Conservation (phyloP, 2,329 filamentous ascomycete species). For the Pyrenophora teres region DNA sequence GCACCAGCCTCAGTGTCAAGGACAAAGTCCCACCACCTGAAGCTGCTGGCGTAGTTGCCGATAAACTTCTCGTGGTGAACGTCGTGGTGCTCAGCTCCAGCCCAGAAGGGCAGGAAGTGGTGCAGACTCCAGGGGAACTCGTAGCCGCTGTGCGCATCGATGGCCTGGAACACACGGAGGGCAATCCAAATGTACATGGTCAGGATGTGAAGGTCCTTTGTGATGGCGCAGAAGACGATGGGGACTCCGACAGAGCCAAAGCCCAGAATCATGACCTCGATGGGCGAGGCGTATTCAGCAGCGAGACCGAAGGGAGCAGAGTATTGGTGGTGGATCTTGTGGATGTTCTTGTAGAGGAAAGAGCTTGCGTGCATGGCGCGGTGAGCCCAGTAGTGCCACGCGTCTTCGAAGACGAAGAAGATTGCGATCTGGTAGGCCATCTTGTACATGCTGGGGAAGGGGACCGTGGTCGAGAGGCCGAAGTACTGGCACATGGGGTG, state of each 20-base stretch:
- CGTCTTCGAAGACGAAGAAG: slow-evolving; percentile 94
- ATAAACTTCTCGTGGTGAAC: slow-evolving; percentile 98
- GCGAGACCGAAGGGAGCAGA: slow-evolving; percentile 95
- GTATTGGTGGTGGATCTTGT: slow-evolving; percentile 99
- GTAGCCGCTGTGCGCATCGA: slow-evolving; percentile 96
- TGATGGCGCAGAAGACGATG: slow-evolving; percentile 81
- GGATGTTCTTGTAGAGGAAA: slow-evolving; percentile 86
- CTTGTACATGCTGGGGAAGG: slow-evolving; percentile 82
- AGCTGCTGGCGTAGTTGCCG: slow-evolving; percentile 96
- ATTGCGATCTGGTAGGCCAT: slow-evolving; percentile 91
- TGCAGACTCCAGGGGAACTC: slow-evolving; percentile 98
- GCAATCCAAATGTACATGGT: slow-evolving; percentile 99
- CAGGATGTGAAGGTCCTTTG: slow-evolving; percentile 86
- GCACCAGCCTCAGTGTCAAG: slow-evolving; percentile 92
- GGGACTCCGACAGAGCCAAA: slow-evolving; percentile 83
- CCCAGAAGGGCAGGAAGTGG: slow-evolving; percentile 97
- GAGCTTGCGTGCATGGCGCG: slow-evolving; percentile 91
- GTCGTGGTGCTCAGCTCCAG: slow-evolving; percentile 94
- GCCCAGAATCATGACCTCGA: slow-evolving; percentile 94
- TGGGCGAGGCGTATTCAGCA: slow-evolving; percentile 95
- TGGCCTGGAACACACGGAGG: slow-evolving; percentile 91
- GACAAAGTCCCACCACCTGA: slow-evolving; percentile 97
- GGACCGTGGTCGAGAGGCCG: slow-evolving; percentile 84
- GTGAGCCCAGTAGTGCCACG: slow-evolving; percentile 99
- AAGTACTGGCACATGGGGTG: slow-evolving; percentile 94